Conservation (phyloP, 441 rosid genomes). For the Metrosideros polymorpha region DNA sequence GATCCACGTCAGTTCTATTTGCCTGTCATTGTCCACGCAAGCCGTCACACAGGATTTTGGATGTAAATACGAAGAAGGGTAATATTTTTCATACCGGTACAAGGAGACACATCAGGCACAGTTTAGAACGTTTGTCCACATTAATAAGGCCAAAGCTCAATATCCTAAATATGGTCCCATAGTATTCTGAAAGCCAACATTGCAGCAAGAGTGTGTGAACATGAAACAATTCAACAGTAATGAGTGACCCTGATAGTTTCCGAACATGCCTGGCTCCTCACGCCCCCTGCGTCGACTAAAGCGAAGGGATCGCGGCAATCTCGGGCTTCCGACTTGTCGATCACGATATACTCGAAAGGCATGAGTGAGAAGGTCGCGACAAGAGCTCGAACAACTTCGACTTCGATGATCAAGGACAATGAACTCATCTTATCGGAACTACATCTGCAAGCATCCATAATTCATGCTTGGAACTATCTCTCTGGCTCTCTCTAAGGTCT, state of each 20-base stretch:
- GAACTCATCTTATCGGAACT: not conserved
- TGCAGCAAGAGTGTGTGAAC: not conserved
- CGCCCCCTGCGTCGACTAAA: not conserved
- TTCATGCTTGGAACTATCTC: not conserved
- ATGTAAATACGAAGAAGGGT: not conserved
- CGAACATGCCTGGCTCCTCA: not conserved
- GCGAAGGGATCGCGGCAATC: not conserved
- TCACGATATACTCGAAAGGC: not conserved
- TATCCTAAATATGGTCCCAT: not conserved
- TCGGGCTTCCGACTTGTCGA: not conserved
- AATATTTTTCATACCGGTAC: too few relatives aligned
- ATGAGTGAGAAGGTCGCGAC: not conserved
- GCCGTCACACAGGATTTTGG: not conserved
- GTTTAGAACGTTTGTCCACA: not conserved
- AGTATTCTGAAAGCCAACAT: not conserved
- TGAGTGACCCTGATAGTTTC: too few relatives aligned
- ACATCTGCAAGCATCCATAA: not conserved
- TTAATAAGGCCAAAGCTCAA: not conserved
- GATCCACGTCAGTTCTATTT: not conserved
- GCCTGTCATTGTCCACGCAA: not conserved
- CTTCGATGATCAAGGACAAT: not conserved
- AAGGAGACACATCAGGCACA: rapidly evolving
- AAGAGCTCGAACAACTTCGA: not conserved
- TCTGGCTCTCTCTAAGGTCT: not conserved
- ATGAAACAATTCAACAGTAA: not conserved